Evolutionary conservation across 805 yeast genomes (phyloP), one percentile per base, ranked within the genome.

Genomic region (Soucietia sequanensis): DNA sequence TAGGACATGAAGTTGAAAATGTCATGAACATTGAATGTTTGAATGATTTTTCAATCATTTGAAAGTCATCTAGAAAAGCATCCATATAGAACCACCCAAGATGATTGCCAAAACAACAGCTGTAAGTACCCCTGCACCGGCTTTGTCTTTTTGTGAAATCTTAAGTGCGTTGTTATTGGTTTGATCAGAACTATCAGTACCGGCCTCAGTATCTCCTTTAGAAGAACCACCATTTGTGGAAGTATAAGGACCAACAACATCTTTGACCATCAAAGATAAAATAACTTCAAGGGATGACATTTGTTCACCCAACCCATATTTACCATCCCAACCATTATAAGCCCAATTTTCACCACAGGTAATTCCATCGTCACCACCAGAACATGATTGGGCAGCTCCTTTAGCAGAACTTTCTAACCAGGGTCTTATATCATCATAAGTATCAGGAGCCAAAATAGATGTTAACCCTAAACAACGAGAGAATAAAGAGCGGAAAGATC

Each of bases 71-170:
- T 58, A 78, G 34, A 77, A 55, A 33, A 80, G 54, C 90, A 91
- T 82, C 96, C 98, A 89, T 22, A 80, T 67, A 21, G 84, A 73
- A 16, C 89, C 79, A 23, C 81, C 87, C 14, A 80, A 55, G 16
- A 88, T 48, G 3, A 70, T 54, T 2, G 77, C 76, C 43, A 87
- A 57, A 1, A 84, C 80, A 3, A 87, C 63, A 1, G 91, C 95
- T 0, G 99, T 91, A 30, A 87, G 58, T 13, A 89, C 68, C 25
- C 95, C 96, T 2, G 97, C 96, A 35, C 98, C 98, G 1, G 88
- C 96, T 50, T 74, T 78, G 51, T 88, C 96, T 40, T 76, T 78
- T 0, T 66, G 57, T 1, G 78, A 65, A 27, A 89, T 77, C 1
- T 56, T 62, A 31, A 81, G 56, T 29, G 52, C 54, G 46, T 76